These are phyloP conservation scores for Mayamaea pseudoterrestris DNA, from an alignment of 108 stramenopile genomes.

Conservation along the genomic window DNA sequence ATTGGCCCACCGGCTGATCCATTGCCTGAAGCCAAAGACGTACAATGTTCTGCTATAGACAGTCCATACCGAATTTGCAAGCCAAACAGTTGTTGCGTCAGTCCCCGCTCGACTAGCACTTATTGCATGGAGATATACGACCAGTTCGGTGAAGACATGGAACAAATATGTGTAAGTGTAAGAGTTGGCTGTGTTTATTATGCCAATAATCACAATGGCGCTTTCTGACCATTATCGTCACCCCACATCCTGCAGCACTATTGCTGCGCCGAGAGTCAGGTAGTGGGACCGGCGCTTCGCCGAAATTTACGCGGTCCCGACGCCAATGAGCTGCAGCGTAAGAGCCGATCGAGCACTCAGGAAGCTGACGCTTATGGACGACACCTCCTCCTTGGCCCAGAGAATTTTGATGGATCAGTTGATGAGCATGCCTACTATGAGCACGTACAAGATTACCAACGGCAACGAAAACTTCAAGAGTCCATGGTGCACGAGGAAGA, in stretches of 20 bases:
- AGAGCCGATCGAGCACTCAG: too few relatives aligned
- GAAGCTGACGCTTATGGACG: neutral
- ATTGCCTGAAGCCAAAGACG: slow-evolving; percentile 1
- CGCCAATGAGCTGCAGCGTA: too few relatives aligned
- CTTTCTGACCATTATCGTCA: too few relatives aligned
- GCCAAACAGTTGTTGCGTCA: slow-evolving; percentile 26
- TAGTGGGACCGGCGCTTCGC: too few relatives aligned
- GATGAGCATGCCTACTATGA: slow-evolving; percentile 4
- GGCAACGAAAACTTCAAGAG: neutral
- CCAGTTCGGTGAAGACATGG: slow-evolving; percentile 2
- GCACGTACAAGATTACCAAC: neutral
- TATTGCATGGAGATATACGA: slow-evolving; percentile 22
- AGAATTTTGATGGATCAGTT: slow-evolving; percentile 6
- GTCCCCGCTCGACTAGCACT: slow-evolving; percentile 12
- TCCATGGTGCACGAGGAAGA: slow-evolving; percentile 6
- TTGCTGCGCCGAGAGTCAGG: too few relatives aligned
- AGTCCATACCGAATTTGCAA: slow-evolving; percentile 22
- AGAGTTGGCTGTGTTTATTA: too few relatives aligned
- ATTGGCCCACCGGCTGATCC: neutral
- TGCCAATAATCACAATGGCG: too few relatives aligned
- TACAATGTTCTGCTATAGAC: slow-evolving; percentile 1
- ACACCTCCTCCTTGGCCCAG: neutral
- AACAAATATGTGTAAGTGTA: slow-evolving; percentile 13
- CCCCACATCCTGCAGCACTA: too few relatives aligned
- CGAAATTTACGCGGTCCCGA: too few relatives aligned